Evolutionary conservation across 371 early-diverging fungal genomes (phyloP), one percentile per base, ranked within the genome.

Genomic region (Circinella umbellata): DNA sequence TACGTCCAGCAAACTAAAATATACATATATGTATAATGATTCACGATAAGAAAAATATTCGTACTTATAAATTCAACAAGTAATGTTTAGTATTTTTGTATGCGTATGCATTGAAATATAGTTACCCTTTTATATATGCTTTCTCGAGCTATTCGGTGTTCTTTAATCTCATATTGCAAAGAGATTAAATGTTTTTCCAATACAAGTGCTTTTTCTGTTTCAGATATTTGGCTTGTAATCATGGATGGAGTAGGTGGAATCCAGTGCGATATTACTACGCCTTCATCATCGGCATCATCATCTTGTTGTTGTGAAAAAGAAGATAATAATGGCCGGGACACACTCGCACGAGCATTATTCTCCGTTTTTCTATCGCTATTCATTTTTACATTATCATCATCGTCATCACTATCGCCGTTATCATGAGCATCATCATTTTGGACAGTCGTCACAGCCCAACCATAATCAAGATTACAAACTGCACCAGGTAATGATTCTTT

Each of bases 391-490:
- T 1, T 42, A 11, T 42, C 42, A 11, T 42, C 42, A 7, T 34
- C 38, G 8, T 14, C 60, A 8, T 15, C 5, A 53, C 15, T 53
- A 13, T 53, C 5, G 15, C 1, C 15, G 20, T 53, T 18, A 8
- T 4, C n/a, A 0, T 1, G 20, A 15, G 0, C 4, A 0, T 70
- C 11, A 42, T 42, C 1, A 42, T 6, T 42, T 42, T 27, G 27
- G 2, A 42, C 3, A 13, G 51, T 51, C 15, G 51, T n/a, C 15
- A 47, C 47, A 11, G 15, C 64, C 81, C 81, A 80, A 0, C 81
- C 81, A 63, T 78, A 80, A 42, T 80, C 79, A 53, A 78, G 60
- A 18, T 78, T 80, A n/a, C 71, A 66, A 14, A 80, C 62, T 0
- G 75, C 81, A 35, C 79, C 81, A 17, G 49, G 66, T 18, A 78